Base-by-base conservation (phyloP, 2,329 filamentous ascomycete genomes). In the Hymenoscyphus scutula region DNA sequence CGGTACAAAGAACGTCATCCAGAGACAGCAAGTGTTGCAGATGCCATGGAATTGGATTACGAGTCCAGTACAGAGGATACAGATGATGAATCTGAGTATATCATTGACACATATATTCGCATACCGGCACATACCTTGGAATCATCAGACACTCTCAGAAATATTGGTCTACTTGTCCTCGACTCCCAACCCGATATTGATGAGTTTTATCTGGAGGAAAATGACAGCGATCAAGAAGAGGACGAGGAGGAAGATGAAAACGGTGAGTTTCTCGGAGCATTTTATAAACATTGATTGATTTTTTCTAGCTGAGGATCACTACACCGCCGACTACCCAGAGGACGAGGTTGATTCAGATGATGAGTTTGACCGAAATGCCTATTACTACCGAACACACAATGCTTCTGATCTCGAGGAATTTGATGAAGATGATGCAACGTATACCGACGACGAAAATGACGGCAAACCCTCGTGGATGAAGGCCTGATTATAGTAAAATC, bases 291-390 rank as follows among this genome's bases (percentile, higher is more conserved):
- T 29, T 10, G 65, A 25, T 56, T 67, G 69, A 70, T 69, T 32
- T 10, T 6, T 37, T 51, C n/a, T 64, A 87, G 88, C 90, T 38
- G 90, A 93, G 73, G 89, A 91, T 70, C 87, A 91, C 75, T 92
- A 92, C 72, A 86, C 87, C 3, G 88, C 89, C 60, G 90, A 93
- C 73, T 93, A 93, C 68, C 90, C 90, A 0, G 90, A 93, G 65
- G 89, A 93, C 60, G 90, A 93, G 73, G 82, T 92, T 15, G 87
- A 85, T 53, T 88, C 85, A 17, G 89, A 92, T 68, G 87, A 89
- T 67, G 86, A 89, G 73, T 84, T 81, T 65, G 83, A 80, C 53
- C 77, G 79, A 10, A 81, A 84, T 60, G 73, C 84, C 1, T 87
- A 87, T 71, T 75, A 77, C 37, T 87, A 82, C 70, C 79, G 80